Conservation (phyloP, 305 asterid genomes). For the Solanum hybrid region DNA sequence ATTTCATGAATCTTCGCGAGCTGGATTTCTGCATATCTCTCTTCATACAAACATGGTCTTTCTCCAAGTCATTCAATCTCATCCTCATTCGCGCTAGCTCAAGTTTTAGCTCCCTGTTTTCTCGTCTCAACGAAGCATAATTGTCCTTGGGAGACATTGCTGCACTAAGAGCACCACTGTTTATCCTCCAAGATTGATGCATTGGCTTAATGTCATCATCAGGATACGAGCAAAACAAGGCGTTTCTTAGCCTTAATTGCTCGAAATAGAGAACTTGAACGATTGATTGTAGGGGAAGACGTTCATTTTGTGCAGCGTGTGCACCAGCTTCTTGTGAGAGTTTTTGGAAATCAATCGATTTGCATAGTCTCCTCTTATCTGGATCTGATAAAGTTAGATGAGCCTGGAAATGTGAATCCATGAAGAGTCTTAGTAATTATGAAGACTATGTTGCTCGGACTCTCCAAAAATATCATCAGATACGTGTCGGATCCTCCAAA, state of each 20-base stretch:
- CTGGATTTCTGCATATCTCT: slow-evolving; percentile 56
- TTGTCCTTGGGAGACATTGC: slow-evolving; percentile 84
- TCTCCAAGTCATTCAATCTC: slow-evolving; percentile 86
- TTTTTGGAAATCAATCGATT: slow-evolving; percentile 70
- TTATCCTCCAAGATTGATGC: slow-evolving; percentile 80
- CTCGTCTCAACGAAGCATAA: slow-evolving; percentile 80
- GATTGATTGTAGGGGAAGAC: slow-evolving; percentile 86
- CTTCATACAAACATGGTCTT: slow-evolving; percentile 77
- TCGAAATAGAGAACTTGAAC: slow-evolving; percentile 90
- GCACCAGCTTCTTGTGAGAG: slow-evolving; percentile 88
- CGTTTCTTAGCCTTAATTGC: slow-evolving; percentile 71
- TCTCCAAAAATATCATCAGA: background rate
- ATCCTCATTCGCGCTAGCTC: slow-evolving; percentile 74
- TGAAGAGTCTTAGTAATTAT: background rate
- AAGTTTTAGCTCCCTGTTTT: slow-evolving; percentile 81
- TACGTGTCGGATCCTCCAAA: background rate
- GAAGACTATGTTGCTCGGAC: background rate
- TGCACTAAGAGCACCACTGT: slow-evolving; percentile 77
- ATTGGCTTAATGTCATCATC: slow-evolving; percentile 71
- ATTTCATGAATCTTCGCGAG: slow-evolving; percentile 52
- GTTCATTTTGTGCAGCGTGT: slow-evolving; percentile 91
- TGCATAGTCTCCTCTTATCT: slow-evolving; percentile 64
- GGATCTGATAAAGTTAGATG: slow-evolving; percentile 64
- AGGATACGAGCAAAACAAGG: slow-evolving; percentile 53
- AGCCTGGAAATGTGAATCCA: slow-evolving; percentile 38